These are phyloP conservation scores for Apophysomyces variabilis DNA, from an alignment of 371 early-diverging fungal species.

Conservation along the genomic window DNA sequence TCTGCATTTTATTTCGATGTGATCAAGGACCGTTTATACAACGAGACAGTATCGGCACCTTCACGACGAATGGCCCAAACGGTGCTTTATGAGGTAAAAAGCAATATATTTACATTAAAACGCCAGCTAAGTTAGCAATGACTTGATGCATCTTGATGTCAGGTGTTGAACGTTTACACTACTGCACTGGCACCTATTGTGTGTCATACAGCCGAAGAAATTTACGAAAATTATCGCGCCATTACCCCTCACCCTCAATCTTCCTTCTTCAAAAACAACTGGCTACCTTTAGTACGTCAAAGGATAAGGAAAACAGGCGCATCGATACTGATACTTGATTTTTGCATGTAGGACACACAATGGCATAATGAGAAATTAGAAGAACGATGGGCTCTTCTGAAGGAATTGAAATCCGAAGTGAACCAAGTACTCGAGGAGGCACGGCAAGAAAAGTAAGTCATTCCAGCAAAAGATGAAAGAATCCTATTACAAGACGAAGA, in stretches of 20 bases:
- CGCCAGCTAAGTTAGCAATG: background rate
- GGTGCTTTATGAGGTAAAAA: slow-evolving; percentile 66
- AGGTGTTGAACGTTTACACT: slow-evolving; percentile 68
- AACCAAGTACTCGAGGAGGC: slow-evolving; percentile 73
- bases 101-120: background rate
- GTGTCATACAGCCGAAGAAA: slow-evolving; percentile 81
- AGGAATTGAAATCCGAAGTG: slow-evolving; percentile 60
- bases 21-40: slow-evolving; percentile 84
- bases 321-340: background rate
- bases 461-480: background rate
- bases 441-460: slow-evolving; percentile 64
- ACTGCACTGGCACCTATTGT: slow-evolving; percentile 71
- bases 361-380: slow-evolving; percentile 61
- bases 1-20: slow-evolving; percentile 87
- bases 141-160: no score
- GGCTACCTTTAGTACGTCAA: slow-evolving; percentile 53
- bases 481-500: background rate
- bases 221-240: slow-evolving; percentile 66
- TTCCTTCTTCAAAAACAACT: slow-evolving; percentile 67
- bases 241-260: slow-evolving; percentile 51
- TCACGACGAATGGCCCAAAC: slow-evolving; percentile 72
- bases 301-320: background rate
- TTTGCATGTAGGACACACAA: slow-evolving; percentile 28
- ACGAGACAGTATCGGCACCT: slow-evolving; percentile 40
- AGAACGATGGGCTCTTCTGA: slow-evolving; percentile 62